Conservation (phyloP, 2,329 filamentous ascomycete genomes). For the Claviceps sp. region DNA sequence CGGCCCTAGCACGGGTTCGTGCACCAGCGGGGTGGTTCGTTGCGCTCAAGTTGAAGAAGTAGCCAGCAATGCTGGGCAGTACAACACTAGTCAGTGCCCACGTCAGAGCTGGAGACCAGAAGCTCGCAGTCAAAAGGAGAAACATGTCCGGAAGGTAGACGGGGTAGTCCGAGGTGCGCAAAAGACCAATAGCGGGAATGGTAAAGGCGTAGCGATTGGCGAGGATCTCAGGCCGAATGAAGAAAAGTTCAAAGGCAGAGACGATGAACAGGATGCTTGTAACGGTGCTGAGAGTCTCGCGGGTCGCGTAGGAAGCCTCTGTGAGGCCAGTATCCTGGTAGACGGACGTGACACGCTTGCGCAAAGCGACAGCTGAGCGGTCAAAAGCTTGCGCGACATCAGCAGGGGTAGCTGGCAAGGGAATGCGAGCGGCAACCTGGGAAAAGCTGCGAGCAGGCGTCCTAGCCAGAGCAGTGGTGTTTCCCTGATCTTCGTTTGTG, state of each 20-base stretch:
- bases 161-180: slow-evolving; percentile 44
- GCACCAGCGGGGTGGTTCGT: slow-evolving; percentile 25
- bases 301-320: slow-evolving; percentile 50
- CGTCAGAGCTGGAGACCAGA: slow-evolving; percentile 71
- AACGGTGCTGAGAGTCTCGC: slow-evolving; percentile 59
- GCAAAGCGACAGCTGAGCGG: slow-evolving; percentile 51
- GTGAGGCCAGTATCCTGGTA: slow-evolving; percentile 55
- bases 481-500: slow-evolving; percentile 20
- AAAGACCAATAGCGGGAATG: slow-evolving; percentile 45
- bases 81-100: slow-evolving; percentile 64
- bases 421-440: slow-evolving; percentile 44
- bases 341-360: slow-evolving; percentile 48
- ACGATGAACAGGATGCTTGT: slow-evolving; percentile 57
- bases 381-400: slow-evolving; percentile 67
- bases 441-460: slow-evolving; percentile 39
- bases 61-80: slow-evolving; percentile 59
- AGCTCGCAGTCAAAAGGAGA: slow-evolving; percentile 57
- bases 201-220: slow-evolving; percentile 61
- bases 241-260: slow-evolving; percentile 54
- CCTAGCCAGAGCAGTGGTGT: slow-evolving; percentile 32
- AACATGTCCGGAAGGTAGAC: slow-evolving; percentile 72
- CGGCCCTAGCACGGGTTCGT: slow-evolving; percentile 27
- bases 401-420: slow-evolving; percentile 69
- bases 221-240: slow-evolving; percentile 57
- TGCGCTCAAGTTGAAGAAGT: slow-evolving; percentile 78